Evolutionary conservation across 495 filamentous ascomycete species (phyloP), one percentile per base, ranked within the genome.

Genomic region (Neurospora sp.): DNA sequence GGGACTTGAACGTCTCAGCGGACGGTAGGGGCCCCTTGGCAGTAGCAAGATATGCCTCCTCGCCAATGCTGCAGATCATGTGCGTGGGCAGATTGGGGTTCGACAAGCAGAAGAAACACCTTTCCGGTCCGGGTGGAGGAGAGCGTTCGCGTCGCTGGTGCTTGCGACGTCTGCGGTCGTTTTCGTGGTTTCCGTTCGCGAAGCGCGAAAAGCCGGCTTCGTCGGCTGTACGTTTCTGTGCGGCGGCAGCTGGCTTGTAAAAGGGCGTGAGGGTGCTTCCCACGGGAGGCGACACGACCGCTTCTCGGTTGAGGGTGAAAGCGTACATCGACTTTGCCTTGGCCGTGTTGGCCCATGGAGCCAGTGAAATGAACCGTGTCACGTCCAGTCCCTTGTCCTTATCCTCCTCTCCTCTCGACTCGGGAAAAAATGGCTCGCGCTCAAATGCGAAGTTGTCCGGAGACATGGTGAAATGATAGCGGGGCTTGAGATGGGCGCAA

Each of bases 21-120:
- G 90, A 91, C 0, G 91, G 90, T 12, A 99, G 88, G 6, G 96
- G 94, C 0, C 96, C 96, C 83, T 97, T 98, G 69, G 96, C 93
- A 39, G 90, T 96, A 69, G 95, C 96, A 54, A 98, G 84, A 80
- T 98, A 98, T 71, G 89, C 81, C 69, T 97, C 92, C 38, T 91
- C 87, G 66, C 91, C 96, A 76, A 99, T 94, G 35, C 90, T 93
- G 75, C 91, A 90, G 76, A 98, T 91, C 78, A 98, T 93, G 80
- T 99, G 95, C 0, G 91, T 92, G 42, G 92, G 91, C 38, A 96
- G 82, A 72, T 90, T 90, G 20, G 91, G 88, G 79, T 96, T 98
- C 10, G 91, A 92, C 5, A 98, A 86, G 80, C 96, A 99, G 86
- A 99, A 98, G 86, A 95, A 99, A 80, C 96, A 99, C 75, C 89